Evolutionary conservation across 768 basidiomycete species (phyloP), one percentile per base, ranked within the genome.

Genomic region (Mycena crocata): DNA sequence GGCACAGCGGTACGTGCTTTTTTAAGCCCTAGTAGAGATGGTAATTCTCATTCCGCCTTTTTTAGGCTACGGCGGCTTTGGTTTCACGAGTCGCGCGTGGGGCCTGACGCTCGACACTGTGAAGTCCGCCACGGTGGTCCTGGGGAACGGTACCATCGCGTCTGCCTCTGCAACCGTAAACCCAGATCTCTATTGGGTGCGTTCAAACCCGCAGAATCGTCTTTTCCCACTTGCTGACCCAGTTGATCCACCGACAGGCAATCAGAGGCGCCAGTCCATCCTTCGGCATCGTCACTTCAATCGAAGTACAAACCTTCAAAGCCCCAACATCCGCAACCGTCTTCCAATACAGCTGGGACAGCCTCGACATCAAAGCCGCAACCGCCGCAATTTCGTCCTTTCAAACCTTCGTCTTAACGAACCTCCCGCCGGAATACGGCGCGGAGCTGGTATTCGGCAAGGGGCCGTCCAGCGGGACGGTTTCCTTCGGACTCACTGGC

Each of bases 111-210:
- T 87, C 7, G 88, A 89, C 69, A 80, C 77, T 1, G 80, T 87
- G 14, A 57, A 74, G 3, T 79, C 82, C 0, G 73, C 83, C 21
- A 77, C 81, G 30, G 70, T 84, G 2, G 85, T 85, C 12, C 75
- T 85, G 17, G 83, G 82, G 0, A 81, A 85, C 63, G 84, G 83
- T 9, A 82, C 81, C 0, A 77, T 82, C 26, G 75, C 77, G 7
- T 79, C 79, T 26, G 80, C 84, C 9, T 83, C 82, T 0, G 68
- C 71, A 8, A 63, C 75, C 9, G 60, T 71, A 1, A 77, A 87
- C 64, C 56, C 81, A 0, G 85, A 90, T 58, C 76, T 89, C 1
- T 89, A 86, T 73, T 88, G 83, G 78, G 87, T 85, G 71, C 30
- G 80, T 62, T 31, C 24, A 6, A 9, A 17, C 3, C 19, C 10